phyloP scores from a whole-genome alignment of 306 rosid genomes.

The Ochetophila trinervis region DNA sequence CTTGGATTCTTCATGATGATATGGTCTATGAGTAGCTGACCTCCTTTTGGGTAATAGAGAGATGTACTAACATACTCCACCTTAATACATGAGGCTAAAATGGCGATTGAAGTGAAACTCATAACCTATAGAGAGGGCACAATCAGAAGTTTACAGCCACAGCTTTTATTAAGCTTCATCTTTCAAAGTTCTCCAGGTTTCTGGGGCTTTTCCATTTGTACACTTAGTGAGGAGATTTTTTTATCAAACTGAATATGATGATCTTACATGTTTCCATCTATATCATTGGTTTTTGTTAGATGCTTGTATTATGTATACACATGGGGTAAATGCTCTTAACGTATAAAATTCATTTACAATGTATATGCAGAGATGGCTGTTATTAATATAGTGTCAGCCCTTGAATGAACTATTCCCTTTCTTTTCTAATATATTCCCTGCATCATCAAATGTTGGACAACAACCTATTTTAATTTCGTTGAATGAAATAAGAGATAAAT shows the following conservation, averaged over 20 bases:
- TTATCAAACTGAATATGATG: conserved; percentile 20
- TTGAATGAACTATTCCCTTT: too few species aligned
- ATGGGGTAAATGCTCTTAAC: background rate
- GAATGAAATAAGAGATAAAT: too few species aligned
- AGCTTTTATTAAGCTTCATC: conserved; percentile 40
- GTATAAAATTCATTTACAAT: background rate
- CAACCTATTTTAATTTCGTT: too few species aligned
- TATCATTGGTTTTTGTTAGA: background rate
- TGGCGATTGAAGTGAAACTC: conserved; percentile 12
- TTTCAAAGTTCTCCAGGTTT: conserved; percentile 43
- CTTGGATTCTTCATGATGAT: conserved; percentile 26
- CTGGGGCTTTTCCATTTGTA: conserved; percentile 43
- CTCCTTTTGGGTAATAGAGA: conserved; percentile 28
- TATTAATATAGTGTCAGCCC: background rate
- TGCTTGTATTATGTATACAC: background rate
- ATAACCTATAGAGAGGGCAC: conserved; percentile 21
- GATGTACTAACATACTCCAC: conserved; percentile 13
- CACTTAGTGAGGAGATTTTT: conserved; percentile 29
- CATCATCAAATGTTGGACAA: too few species aligned
- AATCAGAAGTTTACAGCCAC: conserved; percentile 35
- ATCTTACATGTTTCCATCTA: conserved; percentile 46
- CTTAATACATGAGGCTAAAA: conserved; percentile 3
- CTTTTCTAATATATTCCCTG: too few species aligned
- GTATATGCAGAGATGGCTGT: background rate
- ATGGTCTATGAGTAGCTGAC: conserved; percentile 30